A percentile compares a stretch with the other conserved stretches of the same genome.
Conservation (phyloP, 495 filamentous ascomycete species). For the Platismatia glauca region DNA sequence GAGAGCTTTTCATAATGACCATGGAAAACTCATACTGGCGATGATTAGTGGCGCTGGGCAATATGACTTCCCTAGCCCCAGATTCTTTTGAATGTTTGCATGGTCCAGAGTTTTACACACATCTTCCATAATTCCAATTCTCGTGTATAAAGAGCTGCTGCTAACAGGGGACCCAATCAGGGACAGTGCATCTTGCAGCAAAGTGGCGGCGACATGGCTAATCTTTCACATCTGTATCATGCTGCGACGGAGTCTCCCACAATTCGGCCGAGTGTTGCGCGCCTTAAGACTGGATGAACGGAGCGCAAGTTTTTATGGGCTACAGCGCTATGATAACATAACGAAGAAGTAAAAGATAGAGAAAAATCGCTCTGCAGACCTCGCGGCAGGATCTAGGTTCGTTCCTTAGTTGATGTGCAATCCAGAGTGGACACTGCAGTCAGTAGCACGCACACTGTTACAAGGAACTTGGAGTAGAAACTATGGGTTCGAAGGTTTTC, state of each 20-base stretch:
- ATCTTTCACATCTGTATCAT: constrained; percentile 62
- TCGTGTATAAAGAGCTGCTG: background rate
- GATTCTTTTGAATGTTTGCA: background rate
- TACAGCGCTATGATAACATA: constrained; percentile 48
- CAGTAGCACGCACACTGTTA: background rate
- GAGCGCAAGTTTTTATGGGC: constrained; percentile 53
- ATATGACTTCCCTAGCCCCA: background rate
- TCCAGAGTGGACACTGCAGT: background rate
- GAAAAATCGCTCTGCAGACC: constrained; percentile 27
- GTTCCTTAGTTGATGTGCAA: background rate
- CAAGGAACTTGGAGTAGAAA: background rate
- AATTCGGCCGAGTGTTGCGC: constrained; percentile 55
- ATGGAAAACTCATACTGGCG: constrained; percentile 34
- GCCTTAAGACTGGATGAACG: constrained; percentile 53
- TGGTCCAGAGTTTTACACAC: background rate
- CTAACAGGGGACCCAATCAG: background rate
- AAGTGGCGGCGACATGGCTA: constrained; percentile 50
- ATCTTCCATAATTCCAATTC: background rate
- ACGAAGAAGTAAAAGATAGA: constrained; percentile 11
- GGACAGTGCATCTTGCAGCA: constrained; percentile 41
- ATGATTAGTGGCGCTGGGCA: constrained; percentile 55
- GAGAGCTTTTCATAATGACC: constrained; percentile 41
- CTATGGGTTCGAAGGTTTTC: background rate
- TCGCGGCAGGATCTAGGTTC: background rate
- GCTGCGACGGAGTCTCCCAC: constrained; percentile 55